Base-by-base conservation (phyloP, 2,329 filamentous ascomycete species). In the Penicillium sp. region DNA sequence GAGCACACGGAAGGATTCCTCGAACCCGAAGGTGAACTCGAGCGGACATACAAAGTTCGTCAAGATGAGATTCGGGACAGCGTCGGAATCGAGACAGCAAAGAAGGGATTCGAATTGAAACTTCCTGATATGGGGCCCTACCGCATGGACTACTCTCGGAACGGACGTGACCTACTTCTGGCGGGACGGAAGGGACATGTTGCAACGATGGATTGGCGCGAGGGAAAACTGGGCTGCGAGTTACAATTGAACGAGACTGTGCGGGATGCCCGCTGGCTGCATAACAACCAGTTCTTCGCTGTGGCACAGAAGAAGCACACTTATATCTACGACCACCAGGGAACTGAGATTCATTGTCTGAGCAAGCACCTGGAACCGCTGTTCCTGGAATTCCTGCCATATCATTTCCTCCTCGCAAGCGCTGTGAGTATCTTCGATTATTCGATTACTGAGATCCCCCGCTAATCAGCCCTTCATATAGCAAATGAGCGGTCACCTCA, bases 291-390 rank as follows among this genome's bases (percentile, higher is more conserved):
- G 72, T 78, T 86, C 77, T 97, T 97, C 77, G 93, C 93, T 0
- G 91, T 96, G 13, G 92, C 94, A 44, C 93, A 99, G 77, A 97
- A 96, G 81, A 94, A 93, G 77, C 89, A 94, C 66, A 90, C 94
- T 63, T 99, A 96, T 78, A 97, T 99, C 64, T 99, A 99, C 79
- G 94, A 97, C 70, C 83, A 86, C 57, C 85, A 90, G 56, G 94
- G 94, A 51, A 90, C 97, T 21, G 94, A 99, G 78, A 79, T 99
- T 54, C 94, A 99, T 74, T 93, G 90, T 72, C 78, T 99, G 70
- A 88, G 87, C 75, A 94, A 94, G 74, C 93, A 96, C 73, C 85
- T 90, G 61, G 94, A 99, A 74, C 90, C 96, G 15, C 89, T 90
- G 13, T 89, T 96, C 74, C 91, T 99, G 83, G 91, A 97, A 75